Evolutionary conservation across 1,284 basidiomycete genomes (phyloP).

Genomic region (Boletus semigastroideus): DNA sequence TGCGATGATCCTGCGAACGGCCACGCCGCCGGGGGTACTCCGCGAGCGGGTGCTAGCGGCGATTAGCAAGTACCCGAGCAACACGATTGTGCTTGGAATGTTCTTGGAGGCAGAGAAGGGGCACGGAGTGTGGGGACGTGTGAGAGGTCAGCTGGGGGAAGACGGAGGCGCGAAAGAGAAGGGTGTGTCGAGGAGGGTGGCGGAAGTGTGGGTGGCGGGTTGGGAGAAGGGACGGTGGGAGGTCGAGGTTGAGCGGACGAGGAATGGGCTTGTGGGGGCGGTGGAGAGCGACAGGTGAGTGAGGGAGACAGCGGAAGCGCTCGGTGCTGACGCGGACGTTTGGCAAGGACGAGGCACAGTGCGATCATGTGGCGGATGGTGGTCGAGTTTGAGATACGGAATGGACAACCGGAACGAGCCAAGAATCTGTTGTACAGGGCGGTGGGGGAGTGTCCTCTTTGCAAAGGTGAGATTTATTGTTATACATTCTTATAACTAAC

Average conservation of each 20-base stretch:
- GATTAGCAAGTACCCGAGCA: constrained; percentile 62
- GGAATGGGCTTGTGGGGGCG: constrained; percentile 59
- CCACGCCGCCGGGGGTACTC: constrained; percentile 59
- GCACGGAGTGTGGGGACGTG: constrained; percentile 70
- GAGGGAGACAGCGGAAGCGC: neutral
- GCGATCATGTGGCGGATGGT: constrained; percentile 76
- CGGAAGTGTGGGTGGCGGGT: constrained; percentile 74
- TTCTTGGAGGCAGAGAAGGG: constrained; percentile 80
- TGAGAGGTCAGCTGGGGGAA: constrained; percentile 49
- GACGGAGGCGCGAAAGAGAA: constrained; percentile 43
- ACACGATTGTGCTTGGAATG: constrained; percentile 72
- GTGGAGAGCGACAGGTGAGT: constrained; percentile 65
- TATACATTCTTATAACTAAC: neutral
- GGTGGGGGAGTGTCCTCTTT: constrained; percentile 76
- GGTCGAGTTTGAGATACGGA: constrained; percentile 80
- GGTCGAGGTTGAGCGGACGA: constrained; percentile 65
- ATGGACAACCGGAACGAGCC: constrained; percentile 58
- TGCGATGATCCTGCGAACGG: constrained; percentile 50
- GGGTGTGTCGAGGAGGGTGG: constrained; percentile 54
- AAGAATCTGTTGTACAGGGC: constrained; percentile 82
- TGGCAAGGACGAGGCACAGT: constrained; percentile 63
- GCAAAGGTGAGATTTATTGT: constrained; percentile 57
- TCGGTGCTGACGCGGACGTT: constrained; percentile 15
- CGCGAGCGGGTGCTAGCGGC: constrained; percentile 58
- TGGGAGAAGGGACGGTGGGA: constrained; percentile 75